Base-by-base conservation (phyloP, 257 asterid genomes). In the Jasminum sambac region DNA sequence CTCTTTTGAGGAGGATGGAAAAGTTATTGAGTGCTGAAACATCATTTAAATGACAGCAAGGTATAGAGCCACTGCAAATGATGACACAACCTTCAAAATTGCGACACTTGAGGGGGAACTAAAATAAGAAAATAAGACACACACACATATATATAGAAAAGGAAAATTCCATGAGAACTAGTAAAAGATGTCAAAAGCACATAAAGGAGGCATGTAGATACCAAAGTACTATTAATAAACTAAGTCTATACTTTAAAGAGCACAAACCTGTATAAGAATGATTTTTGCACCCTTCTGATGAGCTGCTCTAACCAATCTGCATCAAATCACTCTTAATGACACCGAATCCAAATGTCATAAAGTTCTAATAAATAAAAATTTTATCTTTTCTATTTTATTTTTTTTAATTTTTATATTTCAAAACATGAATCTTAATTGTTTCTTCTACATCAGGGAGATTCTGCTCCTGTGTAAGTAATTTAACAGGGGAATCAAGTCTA, bases 241-340 rank as follows among this genome's bases (percentile, higher is more conserved):
- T 37, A 62, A 66, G 4, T 69, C 11, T 61, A 12, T 2, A 41
- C 50, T 61, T 74, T 21, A 66, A 73, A 72, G 64, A 30, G 39
- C 24, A 64, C 72, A 64, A 62, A 91, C 99, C 98, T 91, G 98
- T 67, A 89, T 86, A 68, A 95, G 97, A 81, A 95, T 87, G 83
- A 95, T 88, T 50, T 84, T 91, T 12, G 99, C 98, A 69, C 98
- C 97, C 76, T 91, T 86, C 82, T 77, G 69, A 75, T 88, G 95
- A 80, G 99, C 97, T 57, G 79, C 87, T 81, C 98, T 84, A 67
- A 95, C 95, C 85, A 95, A 81, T 73, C 99, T 95, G 91, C 89
- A 84, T 26, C 55, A 55, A 79, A 50, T 69, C 12, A 64, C 34
- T 24, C 16, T 23, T 57, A 63, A 64, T 68, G 19, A 71, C 13